Evolutionary conservation across 352 stramenopile genomes (phyloP).

Genomic region (Phytophthora ohioensis): DNA sequence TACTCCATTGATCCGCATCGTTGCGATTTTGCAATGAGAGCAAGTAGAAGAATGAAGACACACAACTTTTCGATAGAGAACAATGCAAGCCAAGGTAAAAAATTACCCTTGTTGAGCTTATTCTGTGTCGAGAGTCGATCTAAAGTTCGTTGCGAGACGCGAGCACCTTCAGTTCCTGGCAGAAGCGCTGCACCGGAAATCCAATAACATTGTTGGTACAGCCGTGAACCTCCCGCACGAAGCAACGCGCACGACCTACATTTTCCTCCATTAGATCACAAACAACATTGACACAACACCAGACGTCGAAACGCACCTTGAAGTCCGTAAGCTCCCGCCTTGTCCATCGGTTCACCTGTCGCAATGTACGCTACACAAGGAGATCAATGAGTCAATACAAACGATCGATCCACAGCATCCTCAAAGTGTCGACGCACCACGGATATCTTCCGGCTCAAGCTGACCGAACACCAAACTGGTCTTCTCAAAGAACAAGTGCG

Average conservation of each 20-base stretch:
- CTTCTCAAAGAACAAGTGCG: constrained; percentile 79
- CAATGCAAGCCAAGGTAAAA: constrained; percentile 26
- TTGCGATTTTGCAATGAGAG: constrained; percentile 9
- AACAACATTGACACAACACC: not conserved
- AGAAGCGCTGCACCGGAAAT: constrained; percentile 87
- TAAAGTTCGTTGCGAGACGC: constrained; percentile 56
- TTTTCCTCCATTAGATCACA: not conserved
- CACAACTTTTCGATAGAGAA: constrained; percentile 33
- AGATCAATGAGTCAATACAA: constrained; percentile 6
- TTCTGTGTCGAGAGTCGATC: not conserved
- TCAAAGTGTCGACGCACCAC: constrained; percentile 37
- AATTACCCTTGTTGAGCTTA: constrained; percentile 2
- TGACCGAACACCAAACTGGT: constrained; percentile 66
- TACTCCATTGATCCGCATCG: constrained; percentile 14
- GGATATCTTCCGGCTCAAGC: constrained; percentile 70
- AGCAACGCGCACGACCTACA: constrained; percentile 70
- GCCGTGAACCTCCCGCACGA: constrained; percentile 82
- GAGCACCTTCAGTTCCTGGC: constrained; percentile 61
- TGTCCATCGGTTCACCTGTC: constrained; percentile 93
- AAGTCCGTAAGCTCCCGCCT: constrained; percentile 92
- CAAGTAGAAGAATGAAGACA: constrained; percentile 21
- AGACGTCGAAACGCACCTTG: constrained; percentile 53
- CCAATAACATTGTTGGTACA: constrained; percentile 94
- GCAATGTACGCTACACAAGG: constrained; percentile 77
- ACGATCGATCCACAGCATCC: not conserved